These are phyloP conservation scores for Panellus pusillus DNA, from an alignment of 768 basidiomycete genomes.

Conservation along the genomic window DNA sequence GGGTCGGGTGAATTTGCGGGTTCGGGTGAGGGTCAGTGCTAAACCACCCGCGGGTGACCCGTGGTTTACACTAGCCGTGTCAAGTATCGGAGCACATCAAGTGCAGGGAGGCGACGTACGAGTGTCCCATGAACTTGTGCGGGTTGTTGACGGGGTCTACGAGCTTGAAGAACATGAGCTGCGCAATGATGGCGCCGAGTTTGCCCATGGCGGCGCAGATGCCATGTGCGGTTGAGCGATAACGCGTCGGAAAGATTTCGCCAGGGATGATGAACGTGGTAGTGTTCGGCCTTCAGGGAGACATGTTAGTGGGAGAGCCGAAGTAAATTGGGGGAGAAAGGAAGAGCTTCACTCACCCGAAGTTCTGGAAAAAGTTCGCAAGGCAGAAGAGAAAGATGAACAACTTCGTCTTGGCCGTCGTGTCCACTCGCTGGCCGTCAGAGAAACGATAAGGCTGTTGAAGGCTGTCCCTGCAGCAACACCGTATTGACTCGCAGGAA, in stretches of 20 bases:
- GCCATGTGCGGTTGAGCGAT: conserved; percentile 82
- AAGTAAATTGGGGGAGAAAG: too few species aligned
- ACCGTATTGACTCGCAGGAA: not conserved
- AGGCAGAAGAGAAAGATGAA: conserved; percentile 85
- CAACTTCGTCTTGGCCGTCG: conserved; percentile 41
- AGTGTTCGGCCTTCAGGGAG: conserved; percentile 48
- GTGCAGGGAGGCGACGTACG: conserved; percentile 43
- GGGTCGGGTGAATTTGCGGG: too few species aligned
- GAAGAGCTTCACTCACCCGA: conserved; percentile 39
- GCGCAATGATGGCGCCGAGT: conserved; percentile 78
- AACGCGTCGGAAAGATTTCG: conserved; percentile 85
- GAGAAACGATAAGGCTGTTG: conserved; percentile 45
- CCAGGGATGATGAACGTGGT: conserved; percentile 83
- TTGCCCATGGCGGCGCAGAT: conserved; percentile 84
- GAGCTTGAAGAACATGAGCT: conserved; percentile 70
- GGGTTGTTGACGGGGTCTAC: conserved; percentile 52
- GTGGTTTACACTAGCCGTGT: too few species aligned
- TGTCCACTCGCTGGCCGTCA: conserved; percentile 55
- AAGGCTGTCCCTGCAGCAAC: too few species aligned
- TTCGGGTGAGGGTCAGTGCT: too few species aligned
- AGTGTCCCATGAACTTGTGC: conserved; percentile 47
- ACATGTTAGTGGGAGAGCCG: too few species aligned
- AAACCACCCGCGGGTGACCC: too few species aligned
- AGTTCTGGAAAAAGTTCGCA: conserved; percentile 88
- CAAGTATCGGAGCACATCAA: not conserved